Conservation (phyloP, 345 rosid genomes). For the Eucalyptus brandiana region DNA sequence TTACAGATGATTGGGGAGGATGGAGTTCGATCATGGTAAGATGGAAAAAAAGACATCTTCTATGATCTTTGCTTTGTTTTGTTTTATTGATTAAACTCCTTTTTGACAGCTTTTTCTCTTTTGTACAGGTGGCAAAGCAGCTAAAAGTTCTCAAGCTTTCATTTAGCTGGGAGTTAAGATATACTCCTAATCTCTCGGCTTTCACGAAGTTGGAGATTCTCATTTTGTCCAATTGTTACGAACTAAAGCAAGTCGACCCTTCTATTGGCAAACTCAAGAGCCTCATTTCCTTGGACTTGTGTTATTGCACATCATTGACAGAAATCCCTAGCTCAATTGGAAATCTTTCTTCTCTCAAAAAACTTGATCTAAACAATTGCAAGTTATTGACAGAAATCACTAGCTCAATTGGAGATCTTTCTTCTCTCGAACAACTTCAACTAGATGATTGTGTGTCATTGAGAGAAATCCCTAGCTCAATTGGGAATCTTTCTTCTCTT, state of each 20-base stretch:
- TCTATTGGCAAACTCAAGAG: neutral
- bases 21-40: neutral
- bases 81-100: neutral
- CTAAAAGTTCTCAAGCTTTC: neutral
- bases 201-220: neutral
- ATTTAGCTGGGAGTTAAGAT: rapidly evolving
- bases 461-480: no score
- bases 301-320: rapidly evolving
- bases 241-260: neutral
- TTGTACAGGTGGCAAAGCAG: neutral
- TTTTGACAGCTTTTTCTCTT: neutral
- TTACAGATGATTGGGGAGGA: neutral
- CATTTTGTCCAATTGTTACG: rapidly evolving
- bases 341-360: no score
- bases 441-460: rapidly evolving
- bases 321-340: no score
- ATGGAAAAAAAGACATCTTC: neutral
- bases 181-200: neutral
- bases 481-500: no score
- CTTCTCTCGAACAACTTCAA: no score
- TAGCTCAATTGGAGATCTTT: no score
- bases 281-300: neutral
- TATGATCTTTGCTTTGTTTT: neutral
- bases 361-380: rapidly evolving
- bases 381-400: no score